Evolutionary conservation across 768 basidiomycete genomes (phyloP).

Genomic region (Psilocybe sp.): DNA sequence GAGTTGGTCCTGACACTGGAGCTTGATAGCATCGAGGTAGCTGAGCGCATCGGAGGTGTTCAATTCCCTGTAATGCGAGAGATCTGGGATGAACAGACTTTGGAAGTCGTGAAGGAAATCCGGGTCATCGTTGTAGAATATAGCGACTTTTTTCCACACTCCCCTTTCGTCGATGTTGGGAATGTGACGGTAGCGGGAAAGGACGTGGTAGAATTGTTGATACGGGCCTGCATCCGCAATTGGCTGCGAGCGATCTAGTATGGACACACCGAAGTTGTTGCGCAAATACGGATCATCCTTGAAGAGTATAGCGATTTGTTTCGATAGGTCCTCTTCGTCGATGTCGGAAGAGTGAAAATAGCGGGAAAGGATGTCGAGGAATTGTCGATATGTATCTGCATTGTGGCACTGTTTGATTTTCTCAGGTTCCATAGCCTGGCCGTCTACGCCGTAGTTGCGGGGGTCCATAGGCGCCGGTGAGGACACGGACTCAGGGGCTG

Average conservation of each 20-base stretch:
- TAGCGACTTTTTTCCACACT: too few relatives aligned
- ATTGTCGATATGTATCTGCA: conserved; percentile 8
- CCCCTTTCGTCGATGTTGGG: too few relatives aligned
- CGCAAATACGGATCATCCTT: conserved; percentile 74
- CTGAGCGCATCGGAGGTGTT: conserved; percentile 91
- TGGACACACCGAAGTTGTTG: conserved; percentile 71
- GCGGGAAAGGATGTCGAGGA: conserved; percentile 45
- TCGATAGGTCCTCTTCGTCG: conserved; percentile 68
- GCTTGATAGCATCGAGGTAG: conserved; percentile 91
- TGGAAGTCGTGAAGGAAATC: too few relatives aligned
- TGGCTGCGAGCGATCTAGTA: conserved; percentile 58
- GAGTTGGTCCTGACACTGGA: conserved; percentile 87
- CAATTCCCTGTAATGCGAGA: too few relatives aligned
- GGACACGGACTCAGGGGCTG: conserved; percentile 3
- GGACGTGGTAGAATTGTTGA: too few relatives aligned
- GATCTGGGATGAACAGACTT: too few relatives aligned
- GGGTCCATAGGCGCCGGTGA: conserved; percentile 32
- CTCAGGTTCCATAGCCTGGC: conserved; percentile 66
- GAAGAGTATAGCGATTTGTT: conserved; percentile 66
- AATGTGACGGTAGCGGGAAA: too few relatives aligned
- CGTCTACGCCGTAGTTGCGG: conserved; percentile 31
- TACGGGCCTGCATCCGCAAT: conserved; percentile 50
- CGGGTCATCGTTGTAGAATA: too few relatives aligned
- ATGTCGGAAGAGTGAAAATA: conserved; percentile 60
- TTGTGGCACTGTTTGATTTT: conserved; percentile 66